A percentile compares a stretch with the other conserved stretches of the same genome.
Evolutionary conservation across 2,329 filamentous ascomycete genomes (phyloP).

Genomic region (Alternaria burnsii): DNA sequence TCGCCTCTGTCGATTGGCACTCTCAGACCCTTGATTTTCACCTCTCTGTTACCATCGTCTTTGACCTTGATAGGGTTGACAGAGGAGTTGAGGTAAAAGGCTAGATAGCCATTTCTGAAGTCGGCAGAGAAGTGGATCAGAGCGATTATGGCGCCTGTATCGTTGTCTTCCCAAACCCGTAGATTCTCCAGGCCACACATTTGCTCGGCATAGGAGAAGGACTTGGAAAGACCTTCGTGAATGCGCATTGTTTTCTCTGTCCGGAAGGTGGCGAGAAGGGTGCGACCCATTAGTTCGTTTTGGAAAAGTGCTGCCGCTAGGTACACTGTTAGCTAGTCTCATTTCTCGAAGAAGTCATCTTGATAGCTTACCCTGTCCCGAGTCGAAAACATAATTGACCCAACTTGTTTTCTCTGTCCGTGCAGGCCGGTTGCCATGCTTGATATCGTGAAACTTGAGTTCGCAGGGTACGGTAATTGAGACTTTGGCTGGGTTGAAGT

Average conservation of each 20-base stretch:
- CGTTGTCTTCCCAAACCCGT: slow-evolving; percentile 57
- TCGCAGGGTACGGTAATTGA: slow-evolving; percentile 50
- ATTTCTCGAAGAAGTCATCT: background rate
- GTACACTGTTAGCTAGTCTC: slow-evolving; percentile 5
- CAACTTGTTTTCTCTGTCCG: slow-evolving; percentile 53
- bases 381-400: slow-evolving; percentile 57
- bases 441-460: slow-evolving; percentile 52
- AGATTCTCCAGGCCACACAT: slow-evolving; percentile 60
- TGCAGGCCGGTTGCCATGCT: slow-evolving; percentile 45
- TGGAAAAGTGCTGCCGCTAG: slow-evolving; percentile 53
- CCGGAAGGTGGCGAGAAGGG: slow-evolving; percentile 53
- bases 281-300: slow-evolving; percentile 57
- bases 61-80: slow-evolving; percentile 51
- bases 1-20: slow-evolving; percentile 41
- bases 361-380: slow-evolving; percentile 31
- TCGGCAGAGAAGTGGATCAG: slow-evolving; percentile 56
- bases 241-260: slow-evolving; percentile 57
- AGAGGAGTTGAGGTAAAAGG: slow-evolving; percentile 56
- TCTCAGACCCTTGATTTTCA: slow-evolving; percentile 55
- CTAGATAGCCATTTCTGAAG: slow-evolving; percentile 55
- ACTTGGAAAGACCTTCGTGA: slow-evolving; percentile 53
- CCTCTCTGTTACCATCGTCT: slow-evolving; percentile 50
- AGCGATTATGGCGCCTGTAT: slow-evolving; percentile 53
- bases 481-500: slow-evolving; percentile 57
- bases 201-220: slow-evolving; percentile 57